phyloP scores from a whole-genome alignment of 495 filamentous ascomycete species.

The Thozetella sp. region DNA sequence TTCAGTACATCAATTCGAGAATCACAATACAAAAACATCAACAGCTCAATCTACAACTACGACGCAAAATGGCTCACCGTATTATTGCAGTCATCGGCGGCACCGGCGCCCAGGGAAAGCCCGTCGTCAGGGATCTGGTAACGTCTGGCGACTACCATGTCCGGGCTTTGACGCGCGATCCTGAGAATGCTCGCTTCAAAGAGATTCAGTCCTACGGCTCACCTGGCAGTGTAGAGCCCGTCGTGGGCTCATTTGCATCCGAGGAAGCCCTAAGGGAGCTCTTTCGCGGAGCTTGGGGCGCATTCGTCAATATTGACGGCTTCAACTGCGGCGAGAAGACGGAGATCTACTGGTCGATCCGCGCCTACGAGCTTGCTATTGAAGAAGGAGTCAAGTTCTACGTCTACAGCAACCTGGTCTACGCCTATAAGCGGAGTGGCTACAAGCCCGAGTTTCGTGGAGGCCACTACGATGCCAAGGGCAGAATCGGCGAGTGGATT shows the following conservation, averaged over 20 bases:
- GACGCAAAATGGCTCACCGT: too few relatives aligned
- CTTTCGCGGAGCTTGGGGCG: constrained; percentile 43
- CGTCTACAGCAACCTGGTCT: constrained; percentile 53
- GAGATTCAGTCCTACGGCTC: constrained; percentile 32
- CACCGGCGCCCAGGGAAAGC: constrained; percentile 57
- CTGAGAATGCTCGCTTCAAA: constrained; percentile 35
- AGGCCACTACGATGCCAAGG: constrained; percentile 60
- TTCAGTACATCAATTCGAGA: too few relatives aligned
- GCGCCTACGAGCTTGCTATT: constrained; percentile 55
- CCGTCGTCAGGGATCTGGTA: constrained; percentile 46
- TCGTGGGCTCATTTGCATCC: constrained; percentile 47
- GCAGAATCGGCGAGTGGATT: constrained; percentile 53
- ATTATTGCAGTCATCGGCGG: constrained; percentile 41
- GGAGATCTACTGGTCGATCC: constrained; percentile 57
- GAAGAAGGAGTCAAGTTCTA: constrained; percentile 52
- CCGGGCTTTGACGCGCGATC: constrained; percentile 49
- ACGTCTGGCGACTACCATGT: constrained; percentile 41
- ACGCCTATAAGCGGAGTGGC: constrained; percentile 41
- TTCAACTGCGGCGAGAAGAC: constrained; percentile 55
- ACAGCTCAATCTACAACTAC: too few relatives aligned
- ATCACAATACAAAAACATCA: too few relatives aligned
- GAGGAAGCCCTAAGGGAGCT: constrained; percentile 43
- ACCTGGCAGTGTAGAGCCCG: constrained; percentile 45
- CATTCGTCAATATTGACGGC: constrained; percentile 58
- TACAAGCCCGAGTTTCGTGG: constrained; percentile 43